Conservation (phyloP, 306 rosid species). For the Begonia loranthoides region DNA sequence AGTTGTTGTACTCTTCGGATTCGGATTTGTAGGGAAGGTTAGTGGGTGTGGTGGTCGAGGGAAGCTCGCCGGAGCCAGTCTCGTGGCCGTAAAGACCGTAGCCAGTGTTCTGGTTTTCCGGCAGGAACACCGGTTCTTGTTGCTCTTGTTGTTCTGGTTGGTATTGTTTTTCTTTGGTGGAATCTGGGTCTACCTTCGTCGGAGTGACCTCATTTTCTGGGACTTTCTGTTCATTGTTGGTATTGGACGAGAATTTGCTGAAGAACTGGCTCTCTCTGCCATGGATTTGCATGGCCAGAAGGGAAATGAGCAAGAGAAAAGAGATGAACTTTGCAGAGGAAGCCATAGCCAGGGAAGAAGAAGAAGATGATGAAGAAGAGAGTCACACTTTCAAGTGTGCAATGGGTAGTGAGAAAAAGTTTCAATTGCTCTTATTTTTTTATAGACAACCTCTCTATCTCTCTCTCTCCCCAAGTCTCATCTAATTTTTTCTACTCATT, state of each 20-base stretch:
- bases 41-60: conserved; percentile 9
- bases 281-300: conserved; percentile 34
- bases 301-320: conserved; percentile 30
- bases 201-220: conserved; percentile 1
- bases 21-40: conserved; percentile 26
- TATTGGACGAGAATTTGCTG: conserved; percentile 49
- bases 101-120: conserved; percentile 38
- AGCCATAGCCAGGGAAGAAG: conserved; percentile 36
- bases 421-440: no score
- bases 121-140: conserved; percentile 47
- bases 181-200: conserved; percentile 10
- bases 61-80: conserved; percentile 18
- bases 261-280: conserved; percentile 83
- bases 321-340: conserved; percentile 16
- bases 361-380: neutral
- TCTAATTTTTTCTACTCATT: conserved; percentile 22
- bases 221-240: conserved; percentile 15
- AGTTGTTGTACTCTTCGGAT: conserved; percentile 16
- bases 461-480: conserved; percentile 2
- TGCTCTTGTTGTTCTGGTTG: conserved; percentile 31
- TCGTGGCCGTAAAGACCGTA: conserved; percentile 89
- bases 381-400: no score
- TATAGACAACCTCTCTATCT: neutral
- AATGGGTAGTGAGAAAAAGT: no score
- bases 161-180: conserved; percentile 7